Percentiles rank a stretch among this genome's conserved stretches.
phyloP scores from a whole-genome alignment of 371 early-diverging fungal genomes.

The Syncephalastrum contaminatum region DNA sequence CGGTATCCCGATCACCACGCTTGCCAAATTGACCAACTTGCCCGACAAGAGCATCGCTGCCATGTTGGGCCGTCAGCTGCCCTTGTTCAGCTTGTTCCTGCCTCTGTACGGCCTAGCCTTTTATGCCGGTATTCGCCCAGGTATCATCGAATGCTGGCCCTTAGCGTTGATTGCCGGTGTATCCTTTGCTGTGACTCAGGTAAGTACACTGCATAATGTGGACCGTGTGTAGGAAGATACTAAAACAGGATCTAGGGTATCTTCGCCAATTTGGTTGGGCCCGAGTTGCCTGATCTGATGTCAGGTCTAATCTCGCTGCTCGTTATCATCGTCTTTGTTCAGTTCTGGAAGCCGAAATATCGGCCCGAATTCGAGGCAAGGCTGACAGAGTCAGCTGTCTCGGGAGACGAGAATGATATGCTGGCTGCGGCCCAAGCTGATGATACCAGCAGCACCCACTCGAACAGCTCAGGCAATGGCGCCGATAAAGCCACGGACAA shows the following conservation, averaged over 20 bases:
- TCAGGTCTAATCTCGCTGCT: slow-evolving; percentile 44
- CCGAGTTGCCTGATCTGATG: slow-evolving; percentile 50
- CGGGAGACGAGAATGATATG: background rate
- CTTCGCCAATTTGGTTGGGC: slow-evolving; percentile 47
- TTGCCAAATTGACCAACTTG: slow-evolving; percentile 42
- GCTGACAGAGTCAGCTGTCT: slow-evolving; percentile 1
- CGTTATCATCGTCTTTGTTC: slow-evolving; percentile 37
- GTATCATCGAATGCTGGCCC: slow-evolving; percentile 52
- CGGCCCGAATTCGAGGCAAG: slow-evolving; percentile 36
- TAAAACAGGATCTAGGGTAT: slow-evolving; percentile 15
- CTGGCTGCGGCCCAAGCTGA: background rate
- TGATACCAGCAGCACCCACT: background rate
- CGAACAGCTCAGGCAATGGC: slow-evolving; percentile 2
- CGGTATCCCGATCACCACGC: slow-evolving; percentile 48
- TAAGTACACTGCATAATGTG: background rate
- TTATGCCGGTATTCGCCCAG: slow-evolving; percentile 40
- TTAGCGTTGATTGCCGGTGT: slow-evolving; percentile 37
- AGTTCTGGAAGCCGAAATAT: slow-evolving; percentile 49
- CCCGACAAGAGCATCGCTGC: slow-evolving; percentile 36
- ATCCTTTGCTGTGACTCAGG: slow-evolving; percentile 48
- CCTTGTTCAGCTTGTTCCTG: slow-evolving; percentile 41
- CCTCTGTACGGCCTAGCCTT: slow-evolving; percentile 41
- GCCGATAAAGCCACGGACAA: background rate
- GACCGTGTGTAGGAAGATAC: background rate
- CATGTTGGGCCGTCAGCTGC: slow-evolving; percentile 52